Evolutionary conservation across 2,329 filamentous ascomycete species (phyloP).

Genomic region (Venturia aucupariae): DNA sequence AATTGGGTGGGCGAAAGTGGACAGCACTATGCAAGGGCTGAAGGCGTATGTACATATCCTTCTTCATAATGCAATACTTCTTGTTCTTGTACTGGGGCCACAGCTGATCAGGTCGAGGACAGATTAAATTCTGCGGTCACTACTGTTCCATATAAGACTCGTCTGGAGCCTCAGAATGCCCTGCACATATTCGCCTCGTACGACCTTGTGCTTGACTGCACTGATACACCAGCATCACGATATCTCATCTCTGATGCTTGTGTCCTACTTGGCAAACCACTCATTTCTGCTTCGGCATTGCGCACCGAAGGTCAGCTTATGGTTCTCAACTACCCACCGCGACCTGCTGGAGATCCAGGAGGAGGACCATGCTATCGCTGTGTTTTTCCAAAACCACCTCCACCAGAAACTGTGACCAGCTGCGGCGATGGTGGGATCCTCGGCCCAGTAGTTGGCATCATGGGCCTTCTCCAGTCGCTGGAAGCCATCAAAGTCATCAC

Average conservation of each 20-base stretch:
- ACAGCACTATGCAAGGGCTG: slow-evolving; percentile 49
- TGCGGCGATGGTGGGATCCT: slow-evolving; percentile 91
- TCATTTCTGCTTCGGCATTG: slow-evolving; percentile 84
- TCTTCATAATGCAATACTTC: not conserved
- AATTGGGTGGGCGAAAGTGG: slow-evolving; percentile 70
- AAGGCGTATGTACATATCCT: slow-evolving; percentile 30
- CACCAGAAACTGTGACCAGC: slow-evolving; percentile 68
- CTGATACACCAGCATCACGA: slow-evolving; percentile 81
- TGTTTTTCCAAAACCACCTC: slow-evolving; percentile 80
- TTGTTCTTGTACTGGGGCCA: not conserved
- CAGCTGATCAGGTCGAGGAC: slow-evolving; percentile 7
- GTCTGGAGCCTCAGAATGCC: slow-evolving; percentile 62
- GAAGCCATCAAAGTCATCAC: slow-evolving; percentile 80
- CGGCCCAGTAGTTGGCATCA: slow-evolving; percentile 82
- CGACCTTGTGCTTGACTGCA: slow-evolving; percentile 86
- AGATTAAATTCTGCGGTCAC: slow-evolving; percentile 65
- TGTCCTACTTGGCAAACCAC: slow-evolving; percentile 65
- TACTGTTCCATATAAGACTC: slow-evolving; percentile 53
- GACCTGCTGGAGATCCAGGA: slow-evolving; percentile 43
- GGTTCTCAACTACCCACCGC: slow-evolving; percentile 72
- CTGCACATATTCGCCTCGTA: slow-evolving; percentile 58
- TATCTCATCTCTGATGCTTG: slow-evolving; percentile 90
- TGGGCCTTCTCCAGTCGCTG: slow-evolving; percentile 86
- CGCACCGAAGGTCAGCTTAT: slow-evolving; percentile 85
- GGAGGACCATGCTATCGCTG: slow-evolving; percentile 90